Conservation (phyloP, 805 yeast species). For the Lipomyces japonicus region DNA sequence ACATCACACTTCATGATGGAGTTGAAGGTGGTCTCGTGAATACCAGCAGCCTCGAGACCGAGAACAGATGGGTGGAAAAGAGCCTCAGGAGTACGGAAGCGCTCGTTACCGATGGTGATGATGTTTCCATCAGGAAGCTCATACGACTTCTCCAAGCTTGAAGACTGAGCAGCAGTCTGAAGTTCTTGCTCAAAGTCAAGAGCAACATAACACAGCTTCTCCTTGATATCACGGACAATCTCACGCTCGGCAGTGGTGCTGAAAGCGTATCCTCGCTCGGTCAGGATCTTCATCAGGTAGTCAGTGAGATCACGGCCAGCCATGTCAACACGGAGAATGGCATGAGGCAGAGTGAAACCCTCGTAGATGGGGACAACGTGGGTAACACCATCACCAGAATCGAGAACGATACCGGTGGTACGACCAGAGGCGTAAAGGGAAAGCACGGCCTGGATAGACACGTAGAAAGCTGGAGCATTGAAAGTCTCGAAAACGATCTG, state of each 20-base stretch:
- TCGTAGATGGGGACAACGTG: conserved; percentile 99
- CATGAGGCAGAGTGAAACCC: conserved; percentile 99
- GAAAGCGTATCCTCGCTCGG: conserved; percentile 99
- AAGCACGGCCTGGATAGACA: conserved; percentile 96
- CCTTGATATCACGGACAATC: conserved; percentile 96
- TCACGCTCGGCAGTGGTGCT: conserved; percentile 98
- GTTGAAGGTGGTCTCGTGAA: conserved; percentile 95
- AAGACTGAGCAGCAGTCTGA: conserved; percentile 98
- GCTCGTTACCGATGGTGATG: conserved; percentile 98
- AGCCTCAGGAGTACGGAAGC: conserved; percentile 99
- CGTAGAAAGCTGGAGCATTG: conserved; percentile 99
- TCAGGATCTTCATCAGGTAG: conserved; percentile 95
- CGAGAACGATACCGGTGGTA: conserved; percentile 99
- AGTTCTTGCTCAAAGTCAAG: conserved; percentile 98
- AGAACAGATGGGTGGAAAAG: conserved; percentile 96
- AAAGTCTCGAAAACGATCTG: conserved; percentile 98
- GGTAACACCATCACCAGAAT: conserved; percentile 99
- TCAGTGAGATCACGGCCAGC: conserved; percentile 99
- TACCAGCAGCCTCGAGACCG: conserved; percentile 94
- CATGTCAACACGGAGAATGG: conserved; percentile 96
- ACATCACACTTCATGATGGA: conserved; percentile 98
- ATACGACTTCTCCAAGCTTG: conserved; percentile 96
- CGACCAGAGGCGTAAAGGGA: conserved; percentile 99
- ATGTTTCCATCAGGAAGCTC: conserved; percentile 99
- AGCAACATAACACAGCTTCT: conserved; percentile 97